Evolutionary conservation across 768 basidiomycete species (phyloP), one percentile per base, ranked within the genome.

Genomic region (Xerocomus brunneocitrinus): DNA sequence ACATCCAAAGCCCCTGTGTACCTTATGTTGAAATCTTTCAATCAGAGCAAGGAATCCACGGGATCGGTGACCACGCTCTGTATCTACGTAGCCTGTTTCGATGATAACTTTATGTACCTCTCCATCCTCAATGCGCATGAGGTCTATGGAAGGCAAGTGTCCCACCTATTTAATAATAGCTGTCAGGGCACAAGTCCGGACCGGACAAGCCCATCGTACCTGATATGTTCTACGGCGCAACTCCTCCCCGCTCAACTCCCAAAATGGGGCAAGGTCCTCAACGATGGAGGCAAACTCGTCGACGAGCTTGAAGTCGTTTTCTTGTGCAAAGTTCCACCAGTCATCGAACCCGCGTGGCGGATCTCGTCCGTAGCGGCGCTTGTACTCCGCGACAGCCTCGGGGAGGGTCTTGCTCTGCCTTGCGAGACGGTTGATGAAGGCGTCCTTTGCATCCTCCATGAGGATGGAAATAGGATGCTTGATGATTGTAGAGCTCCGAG

Each of bases 331-430:
- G 40, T 69, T 65, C 81, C 84, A 95, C 95, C 95, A 98, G 28
- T 79, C 72, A 63, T 93, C 95, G 59, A 98, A 99, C 1, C 94
- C 95, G 38, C 79, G 81, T 0, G 97, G 95, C 4, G 97, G 97
- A 34, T 82, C 71, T 32, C 88, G 80, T 10, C 75, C 74, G 69
- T 95, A 94, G 54, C 94, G 77, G 53, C 78, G 73, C 58, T 74
- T 81, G 71, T 99, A 99, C 68, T 95, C 92, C 9, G 69, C 69
- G 0, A 91, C 90, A 0, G 95, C 95, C 25, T 82, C 81, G 35
- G 74, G 73, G 36, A 98, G 76, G 0, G 91, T 87, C 62, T 79
- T 82, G 68, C 90, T 93, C 74, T 98, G 97, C 45, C 76, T 74
- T 2, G 73, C 74, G 28, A 98, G 71, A 61, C 87, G 79, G 30